Conservation (phyloP, 73 alveolate genomes). For the Paramecium sexaurelia region DNA sequence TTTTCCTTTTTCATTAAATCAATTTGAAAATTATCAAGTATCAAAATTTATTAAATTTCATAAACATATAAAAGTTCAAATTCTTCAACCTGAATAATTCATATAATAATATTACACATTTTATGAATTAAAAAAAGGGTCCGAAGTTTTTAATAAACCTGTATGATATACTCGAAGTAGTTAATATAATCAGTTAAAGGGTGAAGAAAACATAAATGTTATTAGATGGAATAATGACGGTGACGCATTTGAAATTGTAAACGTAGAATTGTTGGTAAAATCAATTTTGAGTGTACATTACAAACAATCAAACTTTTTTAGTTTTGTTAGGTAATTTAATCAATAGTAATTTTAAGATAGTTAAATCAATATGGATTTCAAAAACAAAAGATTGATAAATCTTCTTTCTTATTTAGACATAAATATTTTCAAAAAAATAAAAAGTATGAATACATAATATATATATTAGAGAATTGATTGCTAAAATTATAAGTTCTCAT, state of each 20-base stretch:
- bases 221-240: neutral
- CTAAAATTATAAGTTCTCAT: neutral
- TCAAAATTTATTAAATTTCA: neutral
- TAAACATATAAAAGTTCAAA: neutral
- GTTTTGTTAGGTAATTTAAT: neutral
- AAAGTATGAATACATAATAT: neutral
- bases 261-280: neutral
- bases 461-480: neutral
- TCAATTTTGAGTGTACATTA: neutral
- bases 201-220: neutral
- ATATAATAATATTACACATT: neutral
- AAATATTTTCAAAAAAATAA: neutral
- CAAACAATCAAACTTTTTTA: neutral
- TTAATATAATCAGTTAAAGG: neutral
- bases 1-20: neutral
- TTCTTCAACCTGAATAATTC: neutral
- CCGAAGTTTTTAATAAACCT: neutral
- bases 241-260: neutral
- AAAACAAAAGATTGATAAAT: neutral
- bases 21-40: neutral
- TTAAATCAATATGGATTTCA: neutral
- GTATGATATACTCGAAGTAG: neutral
- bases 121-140: neutral
- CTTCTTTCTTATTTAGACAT: neutral
- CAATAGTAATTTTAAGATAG: neutral